Percentiles rank a stretch among this genome's conserved stretches.
Conservation (phyloP, 2,329 filamentous ascomycete genomes). For the Arthrinium phaeospermum region DNA sequence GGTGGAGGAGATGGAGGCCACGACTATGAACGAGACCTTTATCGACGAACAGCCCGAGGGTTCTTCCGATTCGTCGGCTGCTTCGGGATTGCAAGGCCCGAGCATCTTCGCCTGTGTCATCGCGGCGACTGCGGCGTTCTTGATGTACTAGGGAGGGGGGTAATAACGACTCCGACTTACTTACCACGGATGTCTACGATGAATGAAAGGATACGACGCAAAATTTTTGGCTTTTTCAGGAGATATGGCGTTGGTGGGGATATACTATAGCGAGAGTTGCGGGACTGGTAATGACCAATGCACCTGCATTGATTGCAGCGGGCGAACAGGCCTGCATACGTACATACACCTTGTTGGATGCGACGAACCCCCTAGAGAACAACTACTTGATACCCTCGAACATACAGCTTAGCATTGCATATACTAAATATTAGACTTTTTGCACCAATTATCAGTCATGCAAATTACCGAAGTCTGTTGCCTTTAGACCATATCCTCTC, state of each 20-base stretch:
- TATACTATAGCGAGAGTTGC: neutral
- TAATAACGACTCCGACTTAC: no score
- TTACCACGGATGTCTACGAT: neutral
- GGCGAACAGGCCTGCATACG: neutral
- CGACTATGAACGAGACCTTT: slow-evolving; percentile 43
- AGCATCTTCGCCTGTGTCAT: neutral
- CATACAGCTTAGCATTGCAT: slow-evolving; percentile 14
- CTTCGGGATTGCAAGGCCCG: neutral
- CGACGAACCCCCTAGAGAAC: slow-evolving; percentile 17
- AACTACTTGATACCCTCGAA: slow-evolving; percentile 18
- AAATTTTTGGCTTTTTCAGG: neutral
- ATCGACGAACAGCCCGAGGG: slow-evolving; percentile 34
- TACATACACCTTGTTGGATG: neutral
- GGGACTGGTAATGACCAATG: neutral
- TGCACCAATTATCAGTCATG: neutral
- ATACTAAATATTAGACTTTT: slow-evolving; percentile 12
- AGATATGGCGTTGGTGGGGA: neutral
- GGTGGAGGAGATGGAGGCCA: slow-evolving; percentile 38
- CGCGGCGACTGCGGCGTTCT: neutral
- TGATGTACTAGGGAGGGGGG: neutral
- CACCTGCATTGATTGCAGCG: neutral
- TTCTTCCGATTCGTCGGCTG: neutral
- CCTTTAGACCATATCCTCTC: neutral
- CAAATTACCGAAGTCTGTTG: neutral
- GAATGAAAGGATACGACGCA: neutral